These are phyloP conservation scores for Pterocarpus macrocarpus DNA, from an alignment of 306 rosid species.

Conservation along the genomic window DNA sequence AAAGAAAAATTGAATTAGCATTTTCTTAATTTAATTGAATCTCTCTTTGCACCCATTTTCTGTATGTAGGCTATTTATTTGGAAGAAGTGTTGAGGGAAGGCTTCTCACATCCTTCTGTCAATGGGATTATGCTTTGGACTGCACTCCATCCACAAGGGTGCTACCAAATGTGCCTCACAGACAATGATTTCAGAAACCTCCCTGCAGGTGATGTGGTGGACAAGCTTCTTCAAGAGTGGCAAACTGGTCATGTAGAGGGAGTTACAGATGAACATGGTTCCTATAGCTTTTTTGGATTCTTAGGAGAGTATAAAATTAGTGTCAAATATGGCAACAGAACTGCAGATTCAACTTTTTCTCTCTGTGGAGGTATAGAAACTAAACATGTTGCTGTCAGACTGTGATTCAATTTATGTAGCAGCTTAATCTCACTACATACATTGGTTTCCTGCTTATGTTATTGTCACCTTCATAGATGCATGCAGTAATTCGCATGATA, in stretches of 20 bases:
- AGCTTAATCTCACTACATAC: not conserved
- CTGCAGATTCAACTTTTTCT: constrained; percentile 66
- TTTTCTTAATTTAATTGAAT: not conserved
- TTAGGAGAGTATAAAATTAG: constrained; percentile 73
- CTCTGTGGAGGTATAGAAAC: constrained; percentile 74
- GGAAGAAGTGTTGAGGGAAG: constrained; percentile 86
- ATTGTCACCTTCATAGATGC: not conserved
- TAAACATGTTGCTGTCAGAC: constrained; percentile 63
- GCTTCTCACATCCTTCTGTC: constrained; percentile 84
- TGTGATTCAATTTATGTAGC: constrained; percentile 40
- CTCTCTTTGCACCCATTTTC: not conserved
- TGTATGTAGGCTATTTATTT: constrained; percentile 65
- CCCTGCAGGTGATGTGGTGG: constrained; percentile 83
- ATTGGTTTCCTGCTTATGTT: not conserved
- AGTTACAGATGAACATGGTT: constrained; percentile 69
- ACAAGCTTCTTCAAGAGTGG: constrained; percentile 85
- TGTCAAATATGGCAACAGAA: constrained; percentile 57
- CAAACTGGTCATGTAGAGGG: constrained; percentile 59
- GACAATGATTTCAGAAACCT: constrained; percentile 72
- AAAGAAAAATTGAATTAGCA: not conserved
- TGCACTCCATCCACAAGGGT: constrained; percentile 79
- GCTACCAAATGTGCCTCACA: constrained; percentile 92
- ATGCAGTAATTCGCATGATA: not conserved
- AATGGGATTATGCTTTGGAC: constrained; percentile 95
- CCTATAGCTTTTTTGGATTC: constrained; percentile 83